Conservation (phyloP, 73 alveolate genomes). For the Stentor coeruleus region DNA sequence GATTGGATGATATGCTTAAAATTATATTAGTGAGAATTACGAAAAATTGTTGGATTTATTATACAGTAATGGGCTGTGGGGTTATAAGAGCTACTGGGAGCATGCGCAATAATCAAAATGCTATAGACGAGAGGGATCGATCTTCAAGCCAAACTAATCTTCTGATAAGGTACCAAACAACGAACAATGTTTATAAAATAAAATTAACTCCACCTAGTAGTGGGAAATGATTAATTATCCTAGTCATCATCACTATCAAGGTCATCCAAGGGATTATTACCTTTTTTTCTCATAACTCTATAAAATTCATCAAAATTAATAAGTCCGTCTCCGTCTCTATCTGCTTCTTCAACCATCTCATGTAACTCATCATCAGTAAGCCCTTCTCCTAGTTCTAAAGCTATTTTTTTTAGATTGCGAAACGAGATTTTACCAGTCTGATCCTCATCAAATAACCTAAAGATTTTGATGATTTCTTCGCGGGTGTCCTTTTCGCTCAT, state of each 20-base stretch:
- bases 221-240: too few species aligned
- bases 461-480: constrained; percentile 82
- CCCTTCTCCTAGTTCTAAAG: constrained; percentile 86
- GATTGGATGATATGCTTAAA: too few species aligned
- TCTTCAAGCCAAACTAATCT: background rate
- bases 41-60: too few species aligned
- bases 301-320: constrained; percentile 78
- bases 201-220: background rate
- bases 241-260: constrained; percentile 78
- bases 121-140: background rate
- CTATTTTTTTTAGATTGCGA: constrained; percentile 81
- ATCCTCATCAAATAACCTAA: constrained; percentile 87
- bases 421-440: constrained; percentile 84
- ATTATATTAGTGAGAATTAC: too few species aligned
- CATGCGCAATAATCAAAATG: background rate
- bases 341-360: constrained; percentile 92
- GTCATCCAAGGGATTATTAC: constrained; percentile 83
- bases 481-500: constrained; percentile 84
- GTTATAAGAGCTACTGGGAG: background rate
- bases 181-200: background rate
- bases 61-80: constrained; percentile 14
- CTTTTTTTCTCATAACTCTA: constrained; percentile 75
- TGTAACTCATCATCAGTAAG: constrained; percentile 85
- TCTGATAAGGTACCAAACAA: background rate
- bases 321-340: constrained; percentile 91